A percentile compares a stretch with the other conserved stretches of the same genome.
Evolutionary conservation across 805 yeast genomes (phyloP).

Genomic region (Myxozyma kluyveri): DNA sequence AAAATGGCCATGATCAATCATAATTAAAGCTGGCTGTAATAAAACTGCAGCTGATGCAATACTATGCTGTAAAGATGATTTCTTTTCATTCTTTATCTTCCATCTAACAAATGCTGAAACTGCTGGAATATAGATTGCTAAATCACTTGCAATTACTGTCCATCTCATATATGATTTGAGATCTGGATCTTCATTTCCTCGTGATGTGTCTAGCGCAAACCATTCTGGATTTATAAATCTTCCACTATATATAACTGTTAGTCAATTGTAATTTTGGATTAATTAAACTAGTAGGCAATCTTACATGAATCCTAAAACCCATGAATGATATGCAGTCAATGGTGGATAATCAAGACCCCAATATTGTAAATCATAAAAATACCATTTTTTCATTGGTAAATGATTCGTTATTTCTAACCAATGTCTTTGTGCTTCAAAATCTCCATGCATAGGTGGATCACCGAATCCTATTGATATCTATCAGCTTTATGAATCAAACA

Average conservation of each 20-base stretch:
- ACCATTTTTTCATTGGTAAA: conserved; percentile 77
- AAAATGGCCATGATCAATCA: conserved; percentile 96
- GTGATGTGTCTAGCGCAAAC: conserved; percentile 70
- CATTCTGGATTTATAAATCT: conserved; percentile 59
- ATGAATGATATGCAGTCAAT: conserved; percentile 89
- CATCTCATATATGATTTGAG: conserved; percentile 82
- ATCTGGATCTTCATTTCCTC: conserved; percentile 68
- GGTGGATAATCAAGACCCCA: conserved; percentile 99
- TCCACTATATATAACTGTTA: conserved; percentile 63
- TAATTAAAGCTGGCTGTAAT: conserved; percentile 74
- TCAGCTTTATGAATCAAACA: background rate
- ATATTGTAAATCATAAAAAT: conserved; percentile 79
- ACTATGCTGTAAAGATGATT: conserved; percentile 38
- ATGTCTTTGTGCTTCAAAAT: conserved; percentile 96
- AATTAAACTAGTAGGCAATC: conserved; percentile 1
- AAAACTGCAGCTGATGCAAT: conserved; percentile 57
- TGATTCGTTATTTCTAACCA: conserved; percentile 91
- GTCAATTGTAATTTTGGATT: background rate
- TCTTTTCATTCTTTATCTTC: conserved; percentile 57
- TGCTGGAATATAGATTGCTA: conserved; percentile 73
- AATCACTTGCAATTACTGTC: conserved; percentile 73
- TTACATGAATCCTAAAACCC: conserved; percentile 55
- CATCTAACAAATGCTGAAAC: conserved; percentile 67
- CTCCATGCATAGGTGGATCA: conserved; percentile 82
- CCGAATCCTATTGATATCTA: conserved; percentile 21